Percentiles rank a stretch among this genome's conserved stretches.
phyloP scores from a whole-genome alignment of 139 green algal species.

The Edaphochlamys debaryana region DNA sequence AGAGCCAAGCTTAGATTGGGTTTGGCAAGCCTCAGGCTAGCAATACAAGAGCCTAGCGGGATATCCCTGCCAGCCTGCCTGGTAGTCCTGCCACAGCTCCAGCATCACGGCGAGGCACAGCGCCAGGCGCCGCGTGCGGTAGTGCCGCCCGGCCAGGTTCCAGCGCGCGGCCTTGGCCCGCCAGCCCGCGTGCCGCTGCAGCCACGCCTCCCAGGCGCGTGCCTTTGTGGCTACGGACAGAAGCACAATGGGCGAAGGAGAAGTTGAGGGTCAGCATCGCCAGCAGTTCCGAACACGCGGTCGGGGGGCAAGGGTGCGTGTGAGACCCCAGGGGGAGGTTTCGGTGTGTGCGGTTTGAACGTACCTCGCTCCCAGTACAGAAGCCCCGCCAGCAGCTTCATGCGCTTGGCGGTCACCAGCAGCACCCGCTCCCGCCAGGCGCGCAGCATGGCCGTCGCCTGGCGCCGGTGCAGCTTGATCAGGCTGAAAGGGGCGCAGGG shows the following conservation, averaged over 20 bases:
- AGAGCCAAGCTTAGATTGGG: no score
- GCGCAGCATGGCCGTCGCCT: background rate
- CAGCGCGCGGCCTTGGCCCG: background rate
- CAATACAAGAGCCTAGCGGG: no score
- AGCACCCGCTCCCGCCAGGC: conserved; percentile 8
- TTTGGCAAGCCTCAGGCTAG: no score
- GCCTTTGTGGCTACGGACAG: conserved; percentile 2
- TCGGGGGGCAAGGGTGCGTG: no score
- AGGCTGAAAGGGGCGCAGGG: background rate
- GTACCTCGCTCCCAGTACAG: conserved; percentile 31
- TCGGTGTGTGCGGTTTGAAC: no score
- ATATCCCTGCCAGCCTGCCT: no score
- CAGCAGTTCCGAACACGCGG: no score
- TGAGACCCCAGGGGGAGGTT: no score
- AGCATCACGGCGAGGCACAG: conserved; percentile 19
- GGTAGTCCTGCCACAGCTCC: conserved; percentile 20
- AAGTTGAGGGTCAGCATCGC: no score
- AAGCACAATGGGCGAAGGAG: no score
- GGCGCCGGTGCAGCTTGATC: background rate
- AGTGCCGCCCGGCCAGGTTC: conserved; percentile 29
- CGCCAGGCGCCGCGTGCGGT: conserved; percentile 28
- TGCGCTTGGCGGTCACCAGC: background rate
- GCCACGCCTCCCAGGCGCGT: conserved; percentile 21
- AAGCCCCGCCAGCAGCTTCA: conserved; percentile 41
- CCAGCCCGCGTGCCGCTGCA: background rate